Base-by-base conservation (phyloP, 306 rosid genomes). In the Senna tora region DNA sequence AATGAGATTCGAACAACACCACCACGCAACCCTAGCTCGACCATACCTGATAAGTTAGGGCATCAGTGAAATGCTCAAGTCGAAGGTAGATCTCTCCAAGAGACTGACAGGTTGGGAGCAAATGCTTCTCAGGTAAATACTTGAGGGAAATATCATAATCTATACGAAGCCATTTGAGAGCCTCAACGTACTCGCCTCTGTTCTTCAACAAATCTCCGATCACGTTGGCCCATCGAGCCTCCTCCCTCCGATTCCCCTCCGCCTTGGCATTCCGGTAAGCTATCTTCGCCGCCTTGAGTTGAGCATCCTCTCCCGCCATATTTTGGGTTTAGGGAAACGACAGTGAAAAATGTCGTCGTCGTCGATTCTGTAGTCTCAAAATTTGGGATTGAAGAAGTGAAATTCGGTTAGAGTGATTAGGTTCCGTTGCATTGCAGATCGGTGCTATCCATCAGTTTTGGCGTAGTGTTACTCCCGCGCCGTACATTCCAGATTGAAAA, bases 151-250 rank as follows among this genome's bases (percentile, higher is more conserved):
- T 32, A 0, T 89, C 88, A 82, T 91, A 89, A 69, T 91, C 98
- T 46, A 86, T 75, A 10, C 89, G 84, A 43, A 94, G 81, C 98
- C 98, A 94, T n/a, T 79, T 77, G 17, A 91, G 97, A 9, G 98
- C 94, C 49, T 81, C 67, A 2, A 83, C 79, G 81, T 91, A 94
- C 65, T 91, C 96, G 41, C 97, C 97, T 75, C 83, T 80, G 69
- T 82, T 84, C 87, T 89, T 91, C 36, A 83, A 69, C 9, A 84
- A 80, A 67, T 94, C 78, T 6, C 91, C 92, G 72, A 91, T 77
- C 77, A 89, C 81, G 77, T 94, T 94, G 0, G 98, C 98, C 96
- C 97, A 94, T 12, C 87, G 86, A 0, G 97, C 98, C 79, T 89
- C 96, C 86, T 94, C 98, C 42, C 85, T 83, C 67, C 80, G 92